Evolutionary conservation across 192 early-diverging fungal species (phyloP).

Genomic region (Umbelopsis sp.): DNA sequence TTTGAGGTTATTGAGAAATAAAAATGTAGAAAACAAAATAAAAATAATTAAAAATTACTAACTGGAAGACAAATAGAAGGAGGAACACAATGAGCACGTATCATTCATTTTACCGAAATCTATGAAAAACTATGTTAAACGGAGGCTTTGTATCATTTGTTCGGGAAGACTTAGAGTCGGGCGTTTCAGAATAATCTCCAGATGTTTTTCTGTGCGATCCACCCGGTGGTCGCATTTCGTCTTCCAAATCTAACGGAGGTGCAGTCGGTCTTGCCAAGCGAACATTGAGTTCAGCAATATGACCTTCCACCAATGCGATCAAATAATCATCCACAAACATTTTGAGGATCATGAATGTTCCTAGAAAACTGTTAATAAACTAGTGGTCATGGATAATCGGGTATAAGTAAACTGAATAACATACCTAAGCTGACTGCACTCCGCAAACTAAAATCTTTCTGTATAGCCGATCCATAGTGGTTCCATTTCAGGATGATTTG

Average conservation of each 20-base stretch:
- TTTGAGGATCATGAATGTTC: slow-evolving; percentile 38
- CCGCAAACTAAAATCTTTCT: slow-evolving; percentile 43
- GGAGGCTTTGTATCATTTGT: neutral
- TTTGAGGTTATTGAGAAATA: no score
- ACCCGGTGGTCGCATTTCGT: neutral
- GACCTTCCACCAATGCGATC: slow-evolving; percentile 50
- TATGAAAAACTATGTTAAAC: slow-evolving; percentile 1
- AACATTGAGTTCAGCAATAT: slow-evolving; percentile 45
- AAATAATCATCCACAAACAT: slow-evolving; percentile 54
- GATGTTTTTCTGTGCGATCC: neutral
- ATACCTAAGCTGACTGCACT: slow-evolving; percentile 40
- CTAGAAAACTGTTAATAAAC: slow-evolving; percentile 8
- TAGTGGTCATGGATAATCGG: neutral
- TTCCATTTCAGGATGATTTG: slow-evolving; percentile 54
- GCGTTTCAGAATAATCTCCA: neutral
- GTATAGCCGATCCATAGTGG: slow-evolving; percentile 42
- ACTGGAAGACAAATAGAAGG: neutral
- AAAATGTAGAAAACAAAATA: neutral
- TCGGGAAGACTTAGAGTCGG: neutral
- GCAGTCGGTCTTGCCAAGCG: slow-evolving; percentile 8
- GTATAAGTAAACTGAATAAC: neutral
- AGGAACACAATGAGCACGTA: neutral
- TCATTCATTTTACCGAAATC: neutral
- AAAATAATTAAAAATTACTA: neutral
- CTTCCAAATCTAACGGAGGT: neutral